A percentile compares a stretch with the other conserved stretches of the same genome.
These are phyloP conservation scores for Pseudodiploospora longispora DNA, from an alignment of 2,329 filamentous ascomycete genomes.

Conservation along the genomic window DNA sequence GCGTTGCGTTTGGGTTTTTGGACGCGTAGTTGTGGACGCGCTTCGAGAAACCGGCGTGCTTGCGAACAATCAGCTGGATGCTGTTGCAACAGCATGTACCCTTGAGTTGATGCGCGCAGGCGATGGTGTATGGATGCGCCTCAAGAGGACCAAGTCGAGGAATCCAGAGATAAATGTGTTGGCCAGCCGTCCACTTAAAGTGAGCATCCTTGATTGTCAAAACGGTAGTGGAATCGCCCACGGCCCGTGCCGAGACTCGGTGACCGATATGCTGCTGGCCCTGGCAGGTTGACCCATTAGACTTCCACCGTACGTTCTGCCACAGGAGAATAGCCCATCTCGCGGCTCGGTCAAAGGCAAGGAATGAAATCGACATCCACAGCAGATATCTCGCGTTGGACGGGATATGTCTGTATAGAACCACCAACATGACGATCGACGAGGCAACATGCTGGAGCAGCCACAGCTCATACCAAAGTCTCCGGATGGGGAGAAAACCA, in stretches of 20 bases:
- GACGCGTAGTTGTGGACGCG: slow-evolving; percentile 40
- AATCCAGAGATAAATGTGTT: slow-evolving; percentile 55
- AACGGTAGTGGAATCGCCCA: slow-evolving; percentile 46
- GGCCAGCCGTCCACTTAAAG: slow-evolving; percentile 51
- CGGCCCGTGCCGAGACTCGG: slow-evolving; percentile 37
- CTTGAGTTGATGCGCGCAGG: slow-evolving; percentile 42
- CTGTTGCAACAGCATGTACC: slow-evolving; percentile 50
- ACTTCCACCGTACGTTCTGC: slow-evolving; percentile 42
- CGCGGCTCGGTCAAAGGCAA: slow-evolving; percentile 54
- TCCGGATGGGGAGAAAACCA: slow-evolving; percentile 54
- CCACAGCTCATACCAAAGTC: slow-evolving; percentile 62
- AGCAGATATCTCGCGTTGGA: slow-evolving; percentile 50
- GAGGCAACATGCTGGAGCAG: slow-evolving; percentile 59
- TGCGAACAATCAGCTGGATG: slow-evolving; percentile 49
- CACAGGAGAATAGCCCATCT: slow-evolving; percentile 40
- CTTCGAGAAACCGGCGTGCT: slow-evolving; percentile 49
- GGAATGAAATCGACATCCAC: slow-evolving; percentile 56
- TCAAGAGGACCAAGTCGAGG: slow-evolving; percentile 46
- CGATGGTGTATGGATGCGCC: slow-evolving; percentile 54
- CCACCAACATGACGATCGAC: slow-evolving; percentile 53
- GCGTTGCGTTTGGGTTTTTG: slow-evolving; percentile 23
- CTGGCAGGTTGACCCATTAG: slow-evolving; percentile 34
- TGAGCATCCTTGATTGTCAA: slow-evolving; percentile 52
- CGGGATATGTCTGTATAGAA: slow-evolving; percentile 57
- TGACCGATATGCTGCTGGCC: slow-evolving; percentile 45